Evolutionary conservation across 192 early-diverging fungal genomes (phyloP), one percentile per base, ranked within the genome.

Genomic region (Glomus cerebriforme): DNA sequence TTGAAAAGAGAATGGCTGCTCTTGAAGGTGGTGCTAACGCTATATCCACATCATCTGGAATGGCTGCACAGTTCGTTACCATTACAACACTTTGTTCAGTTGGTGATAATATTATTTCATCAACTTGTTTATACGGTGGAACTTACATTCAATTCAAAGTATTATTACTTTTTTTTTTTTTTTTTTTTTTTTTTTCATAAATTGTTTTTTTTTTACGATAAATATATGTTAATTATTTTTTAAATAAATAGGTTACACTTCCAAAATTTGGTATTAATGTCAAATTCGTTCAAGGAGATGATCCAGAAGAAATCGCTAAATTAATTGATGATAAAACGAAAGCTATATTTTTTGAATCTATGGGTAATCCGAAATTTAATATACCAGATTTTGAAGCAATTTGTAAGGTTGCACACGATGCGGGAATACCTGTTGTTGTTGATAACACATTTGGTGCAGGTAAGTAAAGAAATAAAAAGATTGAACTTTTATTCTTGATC

Each of bases 401-500:
- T 69, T 91, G 96, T 29, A 89, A 93, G 54, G 86, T 94, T 31
- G 93, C 93, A 59, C 94, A 98, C 75, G 85, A 87, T 24, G 88
- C 92, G 67, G 95, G 95, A 27, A 86, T 98, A 54, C 97, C 97
- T 58, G 85, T 98, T 63, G 88, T 98, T 71, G 97, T 98, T 31
- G 97, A 98, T 87, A 98, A 98, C 88, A 98, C 97, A 0, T 98
- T 97, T 82, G 97, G 97, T 76, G 93, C 94, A 71, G 96, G 63
- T 34, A 65, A 31, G 29, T 31, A 31, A 15, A 13, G 17, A 31
- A 1, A 12, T 31, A 31, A n/a, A n/a, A n/a, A n/a, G n/a, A 32
- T 12, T 31, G 12, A 4, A 17, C 17, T 32, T 17, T 12, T 65
- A 65, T 31, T 17, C 32, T 31, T 65, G 5, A 32, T 7, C 0